phyloP scores from a whole-genome alignment of 495 filamentous ascomycete species.

The Paragyromitra xinjiangensis region DNA sequence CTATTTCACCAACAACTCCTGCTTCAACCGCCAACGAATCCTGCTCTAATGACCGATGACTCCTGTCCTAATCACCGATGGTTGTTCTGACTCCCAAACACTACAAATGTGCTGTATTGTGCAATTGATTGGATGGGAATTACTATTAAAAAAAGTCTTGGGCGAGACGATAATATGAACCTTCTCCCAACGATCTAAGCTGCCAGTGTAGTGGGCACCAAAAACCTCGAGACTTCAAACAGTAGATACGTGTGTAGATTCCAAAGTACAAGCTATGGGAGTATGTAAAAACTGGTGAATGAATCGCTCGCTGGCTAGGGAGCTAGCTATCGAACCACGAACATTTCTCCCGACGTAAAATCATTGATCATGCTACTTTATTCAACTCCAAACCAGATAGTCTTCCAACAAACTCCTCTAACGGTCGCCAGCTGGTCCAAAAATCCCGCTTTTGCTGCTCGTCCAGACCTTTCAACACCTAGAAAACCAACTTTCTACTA shows the following conservation, averaged over 20 bases:
- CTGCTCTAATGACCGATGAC: neutral
- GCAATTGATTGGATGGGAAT: neutral
- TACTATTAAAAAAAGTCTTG: neutral
- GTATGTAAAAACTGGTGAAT: neutral
- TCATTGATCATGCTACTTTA: neutral
- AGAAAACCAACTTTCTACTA: neutral
- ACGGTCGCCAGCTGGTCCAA: neutral
- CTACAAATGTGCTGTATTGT: neutral
- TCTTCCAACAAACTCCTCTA: too few relatives aligned
- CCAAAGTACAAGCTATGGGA: neutral
- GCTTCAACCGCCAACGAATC: neutral
- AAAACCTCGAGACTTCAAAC: neutral
- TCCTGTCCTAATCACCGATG: neutral
- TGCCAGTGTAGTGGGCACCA: neutral
- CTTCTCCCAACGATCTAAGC: neutral
- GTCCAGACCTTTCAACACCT: neutral
- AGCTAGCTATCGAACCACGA: neutral
- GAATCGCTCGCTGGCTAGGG: neutral
- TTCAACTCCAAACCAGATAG: constrained; percentile 4
- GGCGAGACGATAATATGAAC: neutral
- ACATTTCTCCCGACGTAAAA: neutral
- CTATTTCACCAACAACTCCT: neutral
- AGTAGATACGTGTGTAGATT: neutral
- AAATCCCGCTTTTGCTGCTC: neutral
- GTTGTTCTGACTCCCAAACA: neutral